Conservation (phyloP, 257 asterid species). For the Solanum etuberosum region DNA sequence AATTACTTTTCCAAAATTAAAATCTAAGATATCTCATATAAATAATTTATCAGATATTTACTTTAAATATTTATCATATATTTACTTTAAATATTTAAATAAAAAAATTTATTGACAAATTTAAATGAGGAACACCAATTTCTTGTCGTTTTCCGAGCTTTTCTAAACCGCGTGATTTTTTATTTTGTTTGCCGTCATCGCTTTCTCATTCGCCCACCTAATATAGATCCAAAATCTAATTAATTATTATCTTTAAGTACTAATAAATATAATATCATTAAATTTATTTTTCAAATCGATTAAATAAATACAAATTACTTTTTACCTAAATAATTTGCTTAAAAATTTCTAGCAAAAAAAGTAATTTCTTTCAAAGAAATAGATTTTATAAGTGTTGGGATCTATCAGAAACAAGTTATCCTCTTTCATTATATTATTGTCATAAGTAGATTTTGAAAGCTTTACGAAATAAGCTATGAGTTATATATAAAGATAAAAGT, state of each 20-base stretch:
- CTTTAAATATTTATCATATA: not conserved
- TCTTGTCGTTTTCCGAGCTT: not conserved
- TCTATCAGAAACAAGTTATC: not conserved
- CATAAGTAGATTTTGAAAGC: not conserved
- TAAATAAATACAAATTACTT: not conserved
- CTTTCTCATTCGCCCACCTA: constrained; percentile 15
- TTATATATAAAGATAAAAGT: not conserved
- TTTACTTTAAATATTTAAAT: not conserved
- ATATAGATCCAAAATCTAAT: not conserved
- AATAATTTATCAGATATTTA: not conserved
- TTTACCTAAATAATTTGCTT: not conserved
- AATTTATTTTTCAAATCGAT: not conserved
- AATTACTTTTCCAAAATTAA: not conserved
- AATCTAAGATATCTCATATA: not conserved
- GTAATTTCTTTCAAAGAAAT: not conserved
- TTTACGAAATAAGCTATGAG: not conserved
- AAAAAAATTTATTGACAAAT: not conserved
- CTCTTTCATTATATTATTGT: not conserved
- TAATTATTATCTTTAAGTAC: not conserved
- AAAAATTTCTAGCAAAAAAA: not conserved
- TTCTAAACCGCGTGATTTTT: constrained; percentile 32
- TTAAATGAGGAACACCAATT: not conserved
- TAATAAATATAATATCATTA: not conserved
- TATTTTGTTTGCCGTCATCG: constrained; percentile 16
- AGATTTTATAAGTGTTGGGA: not conserved